Conservation (phyloP, 345 rosid genomes). For the Dimocarpus longan region DNA sequence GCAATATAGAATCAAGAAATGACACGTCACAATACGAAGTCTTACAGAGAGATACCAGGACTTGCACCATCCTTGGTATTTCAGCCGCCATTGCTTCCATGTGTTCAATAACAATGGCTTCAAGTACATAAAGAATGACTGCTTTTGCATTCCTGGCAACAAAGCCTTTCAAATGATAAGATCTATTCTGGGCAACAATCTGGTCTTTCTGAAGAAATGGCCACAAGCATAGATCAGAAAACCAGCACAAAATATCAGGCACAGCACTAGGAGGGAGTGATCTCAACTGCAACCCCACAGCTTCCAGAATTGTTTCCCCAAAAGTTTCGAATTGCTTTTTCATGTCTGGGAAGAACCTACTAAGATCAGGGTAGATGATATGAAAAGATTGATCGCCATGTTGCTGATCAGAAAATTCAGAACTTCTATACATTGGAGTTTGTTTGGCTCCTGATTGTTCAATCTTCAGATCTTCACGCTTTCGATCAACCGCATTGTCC, state of each 20-base stretch:
- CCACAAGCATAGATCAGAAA: conserved; percentile 71
- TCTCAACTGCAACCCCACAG: conserved; percentile 75
- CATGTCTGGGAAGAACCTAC: conserved; percentile 69
- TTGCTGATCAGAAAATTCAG: conserved; percentile 38
- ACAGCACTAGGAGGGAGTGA: conserved; percentile 55
- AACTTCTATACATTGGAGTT: conserved; percentile 18
- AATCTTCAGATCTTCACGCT: conserved; percentile 34
- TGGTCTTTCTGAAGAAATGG: conserved; percentile 47
- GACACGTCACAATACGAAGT: conserved; percentile 65
- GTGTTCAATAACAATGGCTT: conserved; percentile 68
- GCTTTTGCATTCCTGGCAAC: conserved; percentile 75
- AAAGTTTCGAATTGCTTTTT: conserved; percentile 64
- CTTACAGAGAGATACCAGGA: conserved; percentile 63
- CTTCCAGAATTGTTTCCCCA: conserved; percentile 75
- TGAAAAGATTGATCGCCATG: conserved; percentile 47
- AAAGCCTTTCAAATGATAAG: conserved; percentile 57
- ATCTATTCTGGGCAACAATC: conserved; percentile 27
- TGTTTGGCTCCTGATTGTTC: conserved; percentile 32
- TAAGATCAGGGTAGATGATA: conserved; percentile 64
- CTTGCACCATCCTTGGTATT: conserved; percentile 74
- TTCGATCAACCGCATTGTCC: conserved; percentile 40
- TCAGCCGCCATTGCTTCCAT: conserved; percentile 88
- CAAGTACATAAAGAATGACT: conserved; percentile 67
- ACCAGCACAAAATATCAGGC: conserved; percentile 85
- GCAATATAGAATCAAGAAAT: conserved; percentile 61